Conservation (phyloP, 2,329 filamentous ascomycete genomes). For the Dendrostoma leiphaemia region DNA sequence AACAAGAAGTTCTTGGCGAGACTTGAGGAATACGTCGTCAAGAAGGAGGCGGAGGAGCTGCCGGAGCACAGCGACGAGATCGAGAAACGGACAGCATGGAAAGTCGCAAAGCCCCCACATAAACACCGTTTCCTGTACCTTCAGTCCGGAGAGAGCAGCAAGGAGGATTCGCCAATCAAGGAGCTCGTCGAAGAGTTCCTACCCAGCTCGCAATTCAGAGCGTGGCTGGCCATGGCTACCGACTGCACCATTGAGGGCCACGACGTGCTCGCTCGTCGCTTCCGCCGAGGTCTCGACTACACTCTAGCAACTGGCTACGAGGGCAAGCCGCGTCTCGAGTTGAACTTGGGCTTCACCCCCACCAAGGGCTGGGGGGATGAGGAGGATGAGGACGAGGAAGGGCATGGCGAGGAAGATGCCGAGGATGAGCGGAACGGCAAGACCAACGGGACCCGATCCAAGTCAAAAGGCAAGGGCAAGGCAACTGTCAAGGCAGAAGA, state of each 20-base stretch:
- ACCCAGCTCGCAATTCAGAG: constrained; percentile 80
- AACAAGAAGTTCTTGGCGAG: constrained; percentile 72
- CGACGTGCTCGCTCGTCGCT: constrained; percentile 80
- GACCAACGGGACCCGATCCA: constrained; percentile 28
- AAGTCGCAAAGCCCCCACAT: constrained; percentile 82
- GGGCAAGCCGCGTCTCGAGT: constrained; percentile 75
- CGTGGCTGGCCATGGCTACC: constrained; percentile 85
- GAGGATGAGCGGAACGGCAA: constrained; percentile 33
- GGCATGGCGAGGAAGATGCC: constrained; percentile 43
- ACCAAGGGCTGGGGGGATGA: constrained; percentile 80
- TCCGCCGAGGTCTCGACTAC: constrained; percentile 85
- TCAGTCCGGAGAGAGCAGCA: constrained; percentile 46
- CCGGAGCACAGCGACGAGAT: constrained; percentile 52
- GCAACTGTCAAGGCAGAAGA: constrained; percentile 21
- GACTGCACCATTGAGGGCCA: constrained; percentile 70
- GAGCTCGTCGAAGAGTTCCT: constrained; percentile 81
- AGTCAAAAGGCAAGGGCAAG: constrained; percentile 30
- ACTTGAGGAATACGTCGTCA: constrained; percentile 69
- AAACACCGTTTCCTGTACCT: constrained; percentile 92
- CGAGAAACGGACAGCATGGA: constrained; percentile 62
- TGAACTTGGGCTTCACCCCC: constrained; percentile 85
- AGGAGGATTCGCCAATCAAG: constrained; percentile 59
- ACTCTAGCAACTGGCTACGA: constrained; percentile 86
- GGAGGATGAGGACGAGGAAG: constrained; percentile 60
- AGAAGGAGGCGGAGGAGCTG: constrained; percentile 53